Base-by-base conservation (phyloP, 2,329 filamentous ascomycete species). In the Epichloe glyceriae region DNA sequence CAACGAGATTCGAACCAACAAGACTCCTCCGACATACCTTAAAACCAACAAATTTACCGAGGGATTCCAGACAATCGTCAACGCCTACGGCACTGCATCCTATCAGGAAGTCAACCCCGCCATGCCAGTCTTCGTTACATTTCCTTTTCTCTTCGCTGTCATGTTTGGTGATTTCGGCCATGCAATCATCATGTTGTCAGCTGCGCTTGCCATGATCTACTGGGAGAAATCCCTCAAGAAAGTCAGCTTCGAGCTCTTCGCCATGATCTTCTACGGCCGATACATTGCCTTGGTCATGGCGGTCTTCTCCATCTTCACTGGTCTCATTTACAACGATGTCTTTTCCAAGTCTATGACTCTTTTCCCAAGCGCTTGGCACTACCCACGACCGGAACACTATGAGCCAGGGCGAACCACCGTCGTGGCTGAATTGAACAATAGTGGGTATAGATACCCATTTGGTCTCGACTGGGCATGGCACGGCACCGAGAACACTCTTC, bases 91-190 rank as follows among this genome's bases (percentile, higher is more conserved):
- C 63, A 96, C 93, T 41, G 87, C 93, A 54, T 97, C 95, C 58
- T 98, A 98, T 70, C 86, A 86, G 59, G 93, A 98, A 71, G 86
- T 96, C 67, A 98, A 98, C 70, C 93, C 93, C 52, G 91, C 89
- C 55, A 78, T 98, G 20, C 91, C 91, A 38, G 93, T 95, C 48
- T 89, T 97, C 58, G 84, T 98, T 56, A 98, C 93, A 5, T 98
- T 98, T 70, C 93, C 94, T n/a, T 98, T 98, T 75, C 76, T 98
- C 55, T 98, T 98, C 65, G 93, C 93, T 47, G 93, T 98, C 79
- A 98, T 98, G 93, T 98, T 98, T 65, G 94, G 93, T 74, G 93
- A 98, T 69, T 84, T 95, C 53, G 94, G 93, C 48, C 93, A 98
- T 64, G 93, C 91, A 57, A 68, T 84, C 57, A 86, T 98, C 67